A percentile compares a stretch with the other conserved stretches of the same genome.
Conservation (phyloP, 768 basidiomycete species). For the Leccinum variicolor region DNA sequence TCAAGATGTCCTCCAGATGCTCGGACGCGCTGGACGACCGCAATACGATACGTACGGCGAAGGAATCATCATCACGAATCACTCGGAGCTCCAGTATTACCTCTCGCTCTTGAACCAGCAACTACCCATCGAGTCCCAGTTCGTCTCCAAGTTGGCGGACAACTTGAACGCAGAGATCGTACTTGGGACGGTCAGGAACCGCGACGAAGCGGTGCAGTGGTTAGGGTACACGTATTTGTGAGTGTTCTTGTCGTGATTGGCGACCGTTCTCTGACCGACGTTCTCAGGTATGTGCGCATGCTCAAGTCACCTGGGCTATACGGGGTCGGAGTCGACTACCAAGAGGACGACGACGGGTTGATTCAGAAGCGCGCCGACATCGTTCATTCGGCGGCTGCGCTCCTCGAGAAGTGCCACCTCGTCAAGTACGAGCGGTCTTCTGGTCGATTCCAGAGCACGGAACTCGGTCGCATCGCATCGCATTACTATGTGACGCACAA, state of each 20-base stretch:
- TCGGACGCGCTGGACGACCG: slow-evolving; percentile 94
- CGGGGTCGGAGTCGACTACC: slow-evolving; percentile 85
- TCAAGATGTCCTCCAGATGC: slow-evolving; percentile 98
- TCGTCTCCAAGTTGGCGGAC: slow-evolving; percentile 88
- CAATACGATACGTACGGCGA: slow-evolving; percentile 98
- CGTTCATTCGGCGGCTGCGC: slow-evolving; percentile 85
- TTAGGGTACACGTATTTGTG: slow-evolving; percentile 91
- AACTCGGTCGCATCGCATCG: slow-evolving; percentile 90
- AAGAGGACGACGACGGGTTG: slow-evolving; percentile 76
- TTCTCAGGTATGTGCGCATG: slow-evolving; percentile 86
- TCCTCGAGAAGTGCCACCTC: slow-evolving; percentile 92
- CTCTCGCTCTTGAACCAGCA: slow-evolving; percentile 94
- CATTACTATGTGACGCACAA: slow-evolving; percentile 95
- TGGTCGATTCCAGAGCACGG: slow-evolving; percentile 89
- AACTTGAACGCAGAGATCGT: slow-evolving; percentile 98
- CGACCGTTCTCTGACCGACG: background rate
- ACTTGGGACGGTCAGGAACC: slow-evolving; percentile 88
- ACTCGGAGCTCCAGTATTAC: slow-evolving; percentile 96
- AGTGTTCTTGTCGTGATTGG: slow-evolving; percentile 30
- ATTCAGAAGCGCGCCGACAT: slow-evolving; percentile 95
- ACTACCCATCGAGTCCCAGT: slow-evolving; percentile 95
- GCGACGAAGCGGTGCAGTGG: slow-evolving; percentile 98
- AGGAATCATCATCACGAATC: slow-evolving; percentile 98
- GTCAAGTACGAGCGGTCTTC: slow-evolving; percentile 90
- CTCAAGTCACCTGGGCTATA: slow-evolving; percentile 86